Evolutionary conservation across 2,329 filamentous ascomycete species (phyloP), one percentile per base, ranked within the genome.

Genomic region (Exophiala calicioides): DNA sequence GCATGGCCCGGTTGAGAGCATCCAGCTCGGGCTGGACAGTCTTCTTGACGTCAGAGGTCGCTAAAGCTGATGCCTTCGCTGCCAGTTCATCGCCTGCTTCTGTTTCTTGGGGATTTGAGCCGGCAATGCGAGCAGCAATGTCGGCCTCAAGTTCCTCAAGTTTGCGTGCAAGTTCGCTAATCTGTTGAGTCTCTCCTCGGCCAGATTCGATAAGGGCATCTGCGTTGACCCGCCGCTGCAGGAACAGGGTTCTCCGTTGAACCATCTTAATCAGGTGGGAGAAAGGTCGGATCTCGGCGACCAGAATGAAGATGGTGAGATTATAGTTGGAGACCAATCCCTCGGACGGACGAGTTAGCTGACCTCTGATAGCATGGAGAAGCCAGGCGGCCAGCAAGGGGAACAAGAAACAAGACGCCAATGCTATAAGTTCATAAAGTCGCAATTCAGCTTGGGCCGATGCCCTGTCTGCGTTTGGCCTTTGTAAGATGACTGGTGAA

Each of bases 281-380:
- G 37, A 90, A 72, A 0, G 91, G 91, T 3, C 88, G 84, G 20
- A 96, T 74, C 68, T 97, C 91, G 3, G 91, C 87, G 1, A 86
- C 88, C 13, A 95, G 77, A 2, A 95, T 74, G 66, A 96, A 97
- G 41, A 97, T 88, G 9, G 85, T 90, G 44, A 97, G 75, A 65
- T 96, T 96, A 69, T 91, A 94, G 66, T 95, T 88, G 3, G 89
- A 95, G 5, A 97, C 85, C 8, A 97, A 74, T 1, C 88, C 88
- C 64, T 94, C 90, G 0, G 89, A 90, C 0, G 87, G 88, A 2
- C 87, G 78, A 18, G 86, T 90, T 13, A 97, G 79, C 59, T 91
- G 88, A 6, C 78, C 79, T 39, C 91, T 82, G 48, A 96, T 86
- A 15, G 81, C 73, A 63, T 96, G 90, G 8, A 97, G 75, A 29